Percentiles rank a stretch among this genome's conserved stretches.
These are phyloP conservation scores for Metschnikowia similis DNA, from an alignment of 805 yeast species.

Conservation along the genomic window DNA sequence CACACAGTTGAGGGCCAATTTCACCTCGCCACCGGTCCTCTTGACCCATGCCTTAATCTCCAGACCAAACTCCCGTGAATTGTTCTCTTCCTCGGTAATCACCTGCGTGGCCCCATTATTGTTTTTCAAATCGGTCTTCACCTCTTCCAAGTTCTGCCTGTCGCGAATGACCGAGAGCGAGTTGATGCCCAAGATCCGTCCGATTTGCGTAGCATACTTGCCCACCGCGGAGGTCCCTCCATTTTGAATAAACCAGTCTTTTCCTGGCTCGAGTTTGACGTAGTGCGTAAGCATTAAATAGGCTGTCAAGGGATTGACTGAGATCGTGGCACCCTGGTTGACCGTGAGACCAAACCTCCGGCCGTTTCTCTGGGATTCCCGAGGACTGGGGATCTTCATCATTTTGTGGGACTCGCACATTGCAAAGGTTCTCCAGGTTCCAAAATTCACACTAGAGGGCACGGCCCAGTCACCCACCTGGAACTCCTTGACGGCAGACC, in stretches of 20 bases:
- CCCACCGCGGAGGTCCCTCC: slow-evolving; percentile 98
- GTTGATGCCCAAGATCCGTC: slow-evolving; percentile 69
- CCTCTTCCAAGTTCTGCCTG: slow-evolving; percentile 68
- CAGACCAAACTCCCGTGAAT: slow-evolving; percentile 60
- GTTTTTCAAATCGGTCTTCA: slow-evolving; percentile 47
- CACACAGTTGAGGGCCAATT: slow-evolving; percentile 84
- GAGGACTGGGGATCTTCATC: slow-evolving; percentile 52
- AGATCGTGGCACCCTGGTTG: slow-evolving; percentile 77
- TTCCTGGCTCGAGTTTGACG: slow-evolving; percentile 53
- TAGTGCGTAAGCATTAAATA: slow-evolving; percentile 78
- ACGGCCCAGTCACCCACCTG: slow-evolving; percentile 74
- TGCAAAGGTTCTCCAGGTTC: slow-evolving; percentile 89
- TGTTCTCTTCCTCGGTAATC: slow-evolving; percentile 82
- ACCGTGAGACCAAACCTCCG: slow-evolving; percentile 29
- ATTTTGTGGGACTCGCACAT: slow-evolving; percentile 49
- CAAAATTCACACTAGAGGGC: slow-evolving; percentile 72
- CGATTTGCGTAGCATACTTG: slow-evolving; percentile 84
- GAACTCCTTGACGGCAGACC: slow-evolving; percentile 13
- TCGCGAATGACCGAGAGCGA: slow-evolving; percentile 87
- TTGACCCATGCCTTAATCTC: slow-evolving; percentile 53
- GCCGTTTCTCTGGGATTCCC: slow-evolving; percentile 40
- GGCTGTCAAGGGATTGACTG: slow-evolving; percentile 93
- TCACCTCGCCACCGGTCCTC: slow-evolving; percentile 49
- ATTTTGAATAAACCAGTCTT: slow-evolving; percentile 90
- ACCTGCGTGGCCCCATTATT: slow-evolving; percentile 81